Percentiles rank a stretch among this genome's conserved stretches.
Evolutionary conservation across 257 asterid genomes (phyloP).

Genomic region (Solanum lycopersicoides): DNA sequence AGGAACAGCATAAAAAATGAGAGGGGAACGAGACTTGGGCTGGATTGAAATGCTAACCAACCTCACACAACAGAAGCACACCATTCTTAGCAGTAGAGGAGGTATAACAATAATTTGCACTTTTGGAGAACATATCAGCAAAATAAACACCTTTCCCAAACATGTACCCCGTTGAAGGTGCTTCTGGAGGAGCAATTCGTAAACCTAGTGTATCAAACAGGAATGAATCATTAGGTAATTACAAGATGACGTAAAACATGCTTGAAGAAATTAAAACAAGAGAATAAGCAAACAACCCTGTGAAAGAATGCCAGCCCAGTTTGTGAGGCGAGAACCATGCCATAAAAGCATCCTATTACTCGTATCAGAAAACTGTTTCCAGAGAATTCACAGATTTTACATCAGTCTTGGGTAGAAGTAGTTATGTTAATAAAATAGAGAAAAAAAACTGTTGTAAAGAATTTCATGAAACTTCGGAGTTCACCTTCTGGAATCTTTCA

Average conservation of each 20-base stretch:
- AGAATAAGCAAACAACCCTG: constrained; percentile 42
- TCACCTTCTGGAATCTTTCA: constrained; percentile 61
- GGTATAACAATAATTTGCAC: constrained; percentile 83
- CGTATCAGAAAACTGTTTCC: constrained; percentile 42
- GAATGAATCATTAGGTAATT: not conserved
- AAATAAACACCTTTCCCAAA: constrained; percentile 97
- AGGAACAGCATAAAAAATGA: not conserved
- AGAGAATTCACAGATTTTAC: not conserved
- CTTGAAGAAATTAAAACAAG: not conserved
- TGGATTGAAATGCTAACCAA: not conserved
- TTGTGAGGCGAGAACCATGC: constrained; percentile 96
- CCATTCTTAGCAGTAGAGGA: constrained; percentile 32
- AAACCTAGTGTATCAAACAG: constrained; percentile 35
- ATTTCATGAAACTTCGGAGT: not conserved
- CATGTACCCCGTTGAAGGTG: constrained; percentile 91
- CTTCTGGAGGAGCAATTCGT: constrained; percentile 98
- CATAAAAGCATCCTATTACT: constrained; percentile 89
- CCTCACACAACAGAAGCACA: constrained; percentile 91
- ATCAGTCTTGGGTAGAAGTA: not conserved
- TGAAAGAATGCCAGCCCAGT: constrained; percentile 91
- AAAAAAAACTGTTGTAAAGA: not conserved
- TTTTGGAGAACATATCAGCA: constrained; percentile 98
- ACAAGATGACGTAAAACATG: not conserved
- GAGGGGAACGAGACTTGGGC: not conserved
- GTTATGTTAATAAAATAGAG: not conserved